Evolutionary conservation across 75 land plant species (phyloP).

Genomic region (Pinus tabuliformis): DNA sequence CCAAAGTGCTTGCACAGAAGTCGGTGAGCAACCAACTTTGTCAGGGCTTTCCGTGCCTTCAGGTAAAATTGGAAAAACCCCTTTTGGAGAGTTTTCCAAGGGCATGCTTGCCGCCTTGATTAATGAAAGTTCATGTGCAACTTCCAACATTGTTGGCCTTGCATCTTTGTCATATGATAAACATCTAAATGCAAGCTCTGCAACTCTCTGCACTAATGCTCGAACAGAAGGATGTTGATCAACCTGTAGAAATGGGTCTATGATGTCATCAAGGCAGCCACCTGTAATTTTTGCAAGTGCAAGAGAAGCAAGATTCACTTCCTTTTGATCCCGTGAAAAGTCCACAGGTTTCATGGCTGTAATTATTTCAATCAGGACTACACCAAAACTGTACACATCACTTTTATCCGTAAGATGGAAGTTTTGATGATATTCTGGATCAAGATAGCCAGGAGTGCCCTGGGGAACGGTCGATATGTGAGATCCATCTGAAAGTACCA

Average conservation of each 20-base stretch:
- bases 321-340: slow-evolving; percentile 26
- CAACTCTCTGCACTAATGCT: slow-evolving; percentile 24
- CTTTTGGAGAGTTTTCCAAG: slow-evolving; percentile 10
- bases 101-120: slow-evolving; percentile 22
- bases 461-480: slow-evolving; percentile 22
- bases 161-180: slow-evolving; percentile 76
- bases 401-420: slow-evolving; percentile 19
- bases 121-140: slow-evolving; percentile 63
- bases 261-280: slow-evolving; percentile 30
- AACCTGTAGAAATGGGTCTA: slow-evolving; percentile 20
- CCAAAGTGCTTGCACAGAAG: slow-evolving; percentile 66
- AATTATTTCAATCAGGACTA: slow-evolving; percentile 33
- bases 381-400: slow-evolving; percentile 27
- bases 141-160: slow-evolving; percentile 84
- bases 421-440: slow-evolving; percentile 19
- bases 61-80: slow-evolving; percentile 16
- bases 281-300: slow-evolving; percentile 25
- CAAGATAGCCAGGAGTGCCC: slow-evolving; percentile 38
- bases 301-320: slow-evolving; percentile 28
- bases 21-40: slow-evolving; percentile 35
- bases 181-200: slow-evolving; percentile 72
- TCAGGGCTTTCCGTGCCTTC: slow-evolving; percentile 18
- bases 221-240: not conserved
- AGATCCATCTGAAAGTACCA: slow-evolving; percentile 10
- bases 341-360: slow-evolving; percentile 43